A percentile compares a stretch with the other conserved stretches of the same genome.
Conservation (phyloP, 352 stramenopile species). For the Pythium brassicae region DNA sequence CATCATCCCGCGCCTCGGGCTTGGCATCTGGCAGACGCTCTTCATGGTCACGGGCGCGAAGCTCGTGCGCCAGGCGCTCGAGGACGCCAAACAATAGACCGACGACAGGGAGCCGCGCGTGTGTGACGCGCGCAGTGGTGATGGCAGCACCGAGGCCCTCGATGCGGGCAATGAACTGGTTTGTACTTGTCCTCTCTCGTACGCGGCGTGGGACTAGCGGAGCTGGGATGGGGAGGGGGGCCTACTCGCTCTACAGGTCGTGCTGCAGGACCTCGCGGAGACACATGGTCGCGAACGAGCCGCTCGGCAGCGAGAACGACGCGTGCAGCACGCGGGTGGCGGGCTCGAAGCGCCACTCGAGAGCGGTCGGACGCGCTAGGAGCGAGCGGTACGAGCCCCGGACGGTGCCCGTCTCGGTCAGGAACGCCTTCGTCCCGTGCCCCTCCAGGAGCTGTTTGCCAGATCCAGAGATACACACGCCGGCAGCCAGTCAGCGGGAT, state of each 20-base stretch:
- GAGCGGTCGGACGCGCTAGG: constrained; percentile 31
- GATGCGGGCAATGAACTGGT: constrained; percentile 1
- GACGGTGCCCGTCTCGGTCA: constrained; percentile 34
- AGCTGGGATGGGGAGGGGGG: too few relatives aligned
- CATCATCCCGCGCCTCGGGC: constrained; percentile 82
- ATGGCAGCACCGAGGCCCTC: background rate
- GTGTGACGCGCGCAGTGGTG: background rate
- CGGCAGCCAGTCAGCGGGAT: too few relatives aligned
- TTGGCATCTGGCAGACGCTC: constrained; percentile 90
- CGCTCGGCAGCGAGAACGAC: constrained; percentile 55
- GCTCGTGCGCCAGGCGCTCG: constrained; percentile 83
- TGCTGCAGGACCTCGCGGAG: constrained; percentile 58
- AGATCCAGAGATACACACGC: too few relatives aligned
- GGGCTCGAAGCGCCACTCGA: constrained; percentile 39
- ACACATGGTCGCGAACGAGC: constrained; percentile 79
- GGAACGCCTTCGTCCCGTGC: constrained; percentile 34
- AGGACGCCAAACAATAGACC: constrained; percentile 39
- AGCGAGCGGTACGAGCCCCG: constrained; percentile 62
- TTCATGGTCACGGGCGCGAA: constrained; percentile 92
- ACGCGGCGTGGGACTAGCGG: too few relatives aligned
- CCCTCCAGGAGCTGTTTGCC: constrained; percentile 36
- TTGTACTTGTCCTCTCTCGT: constrained; percentile 1
- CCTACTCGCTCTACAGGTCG: constrained; percentile 27
- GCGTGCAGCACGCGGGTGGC: constrained; percentile 20
- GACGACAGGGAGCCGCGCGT: too few relatives aligned